Conservation (phyloP, 768 basidiomycete species). For the Kwoniella bestiolae region DNA sequence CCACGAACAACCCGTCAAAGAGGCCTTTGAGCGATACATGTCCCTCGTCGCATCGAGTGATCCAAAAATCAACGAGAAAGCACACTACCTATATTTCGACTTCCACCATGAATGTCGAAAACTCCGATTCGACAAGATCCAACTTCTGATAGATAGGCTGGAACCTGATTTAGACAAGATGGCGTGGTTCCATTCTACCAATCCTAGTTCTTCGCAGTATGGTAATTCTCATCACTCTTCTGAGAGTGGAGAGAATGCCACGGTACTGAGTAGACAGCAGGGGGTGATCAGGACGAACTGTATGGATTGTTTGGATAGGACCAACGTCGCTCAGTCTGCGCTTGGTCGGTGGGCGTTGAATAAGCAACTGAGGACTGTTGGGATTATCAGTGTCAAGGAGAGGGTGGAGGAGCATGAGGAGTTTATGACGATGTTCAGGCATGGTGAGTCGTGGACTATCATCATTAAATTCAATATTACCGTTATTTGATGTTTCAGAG, state of each 20-base stretch:
- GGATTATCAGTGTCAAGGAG: slow-evolving; percentile 72
- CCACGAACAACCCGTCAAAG: slow-evolving; percentile 89
- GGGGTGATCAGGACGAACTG: slow-evolving; percentile 92
- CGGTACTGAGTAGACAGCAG: slow-evolving; percentile 64
- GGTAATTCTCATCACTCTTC: not conserved
- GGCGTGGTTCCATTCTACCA: slow-evolving; percentile 46
- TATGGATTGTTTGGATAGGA: slow-evolving; percentile 93
- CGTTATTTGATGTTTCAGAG: too few relatives aligned
- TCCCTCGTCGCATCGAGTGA: slow-evolving; percentile 61
- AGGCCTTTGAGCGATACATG: slow-evolving; percentile 83
- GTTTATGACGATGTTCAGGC: slow-evolving; percentile 80
- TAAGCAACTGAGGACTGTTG: slow-evolving; percentile 72
- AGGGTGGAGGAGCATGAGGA: slow-evolving; percentile 79
- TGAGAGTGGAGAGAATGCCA: slow-evolving; percentile 61
- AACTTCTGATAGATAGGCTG: slow-evolving; percentile 74
- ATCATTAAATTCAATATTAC: too few relatives aligned
- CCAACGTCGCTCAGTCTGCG: slow-evolving; percentile 93
- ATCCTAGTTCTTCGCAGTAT: slow-evolving; percentile 55
- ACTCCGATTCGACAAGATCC: slow-evolving; percentile 93
- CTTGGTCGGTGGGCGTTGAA: slow-evolving; percentile 84
- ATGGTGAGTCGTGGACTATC: too few relatives aligned
- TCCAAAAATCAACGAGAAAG: slow-evolving; percentile 64
- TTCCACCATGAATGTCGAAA: slow-evolving; percentile 94
- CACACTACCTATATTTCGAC: slow-evolving; percentile 93
- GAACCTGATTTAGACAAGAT: slow-evolving; percentile 62